Conservation (phyloP, 352 stramenopile genomes). For the Phytophthora sp. region DNA sequence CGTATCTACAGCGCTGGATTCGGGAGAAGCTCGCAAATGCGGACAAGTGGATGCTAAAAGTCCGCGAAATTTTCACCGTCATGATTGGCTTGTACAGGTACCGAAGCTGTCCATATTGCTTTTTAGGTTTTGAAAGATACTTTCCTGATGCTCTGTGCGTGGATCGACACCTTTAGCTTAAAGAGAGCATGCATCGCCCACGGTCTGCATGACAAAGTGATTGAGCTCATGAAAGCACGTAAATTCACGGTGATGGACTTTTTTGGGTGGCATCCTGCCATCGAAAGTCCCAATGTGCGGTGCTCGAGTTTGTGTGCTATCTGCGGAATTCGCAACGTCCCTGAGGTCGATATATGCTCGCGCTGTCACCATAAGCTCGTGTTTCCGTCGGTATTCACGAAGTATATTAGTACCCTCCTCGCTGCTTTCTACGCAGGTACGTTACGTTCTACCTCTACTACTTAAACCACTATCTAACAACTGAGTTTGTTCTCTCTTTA, state of each 20-base stretch:
- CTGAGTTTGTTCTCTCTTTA: too few relatives aligned
- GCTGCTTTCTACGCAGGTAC: conserved; percentile 80
- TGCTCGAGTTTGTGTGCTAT: conserved; percentile 78
- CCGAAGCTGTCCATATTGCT: background rate
- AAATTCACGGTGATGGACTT: conserved; percentile 79
- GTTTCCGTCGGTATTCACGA: conserved; percentile 82
- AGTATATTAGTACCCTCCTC: conserved; percentile 76
- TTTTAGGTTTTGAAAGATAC: background rate
- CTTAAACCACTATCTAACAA: background rate
- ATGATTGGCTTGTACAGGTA: conserved; percentile 84
- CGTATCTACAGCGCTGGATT: conserved; percentile 82
- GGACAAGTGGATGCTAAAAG: conserved; percentile 55
- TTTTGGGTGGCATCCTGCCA: conserved; percentile 81
- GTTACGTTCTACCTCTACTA: background rate
- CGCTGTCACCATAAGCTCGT: conserved; percentile 62
- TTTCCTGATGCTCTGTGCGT: background rate
- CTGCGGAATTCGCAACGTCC: conserved; percentile 77
- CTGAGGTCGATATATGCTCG: conserved; percentile 59
- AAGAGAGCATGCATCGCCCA: conserved; percentile 72
- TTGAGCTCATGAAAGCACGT: conserved; percentile 60
- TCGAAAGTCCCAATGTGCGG: conserved; percentile 71
- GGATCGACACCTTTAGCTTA: conserved; percentile 39
- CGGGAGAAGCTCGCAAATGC: conserved; percentile 66
- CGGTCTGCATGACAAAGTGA: conserved; percentile 52
- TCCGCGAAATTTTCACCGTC: conserved; percentile 79